These are phyloP conservation scores for Yamadazyma epiphylla DNA, from an alignment of 1,139 yeast species.

Conservation along the genomic window DNA sequence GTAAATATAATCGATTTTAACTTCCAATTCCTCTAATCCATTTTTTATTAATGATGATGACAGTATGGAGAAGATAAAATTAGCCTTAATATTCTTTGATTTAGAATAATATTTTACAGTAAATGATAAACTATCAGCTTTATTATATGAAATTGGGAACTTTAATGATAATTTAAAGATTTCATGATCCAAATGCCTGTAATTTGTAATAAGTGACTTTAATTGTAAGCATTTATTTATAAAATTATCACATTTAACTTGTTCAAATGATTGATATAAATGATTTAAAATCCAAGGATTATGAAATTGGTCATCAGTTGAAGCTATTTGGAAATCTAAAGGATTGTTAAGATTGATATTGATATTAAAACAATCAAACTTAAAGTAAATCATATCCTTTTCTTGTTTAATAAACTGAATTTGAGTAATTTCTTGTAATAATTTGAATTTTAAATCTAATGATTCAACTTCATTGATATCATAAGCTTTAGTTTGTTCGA, in stretches of 20 bases:
- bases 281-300: slow-evolving; percentile 10
- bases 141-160: slow-evolving; percentile 19
- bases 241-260: slow-evolving; percentile 13
- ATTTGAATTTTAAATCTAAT: slow-evolving; percentile 19
- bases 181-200: slow-evolving; percentile 23
- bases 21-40: no score
- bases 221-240: slow-evolving; percentile 16
- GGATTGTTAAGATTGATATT: slow-evolving; percentile 2
- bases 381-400: slow-evolving; percentile 9
- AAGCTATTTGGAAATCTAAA: slow-evolving; percentile 3
- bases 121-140: slow-evolving; percentile 6
- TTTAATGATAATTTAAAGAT: slow-evolving; percentile 25
- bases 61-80: no score
- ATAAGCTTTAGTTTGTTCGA: slow-evolving; percentile 20
- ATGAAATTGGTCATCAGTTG: slow-evolving; percentile 5
- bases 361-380: slow-evolving; percentile 9
- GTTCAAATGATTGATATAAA: slow-evolving; percentile 7
- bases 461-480: slow-evolving; percentile 21
- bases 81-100: slow-evolving; percentile 1
- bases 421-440: slow-evolving; percentile 20
- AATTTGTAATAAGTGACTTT: slow-evolving; percentile 9
- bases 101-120: slow-evolving; percentile 9
- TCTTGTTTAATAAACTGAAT: slow-evolving; percentile 14
- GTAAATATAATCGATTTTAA: no score
- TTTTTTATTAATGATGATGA: no score